These are phyloP conservation scores for Herpetomonas muscarum DNA, from an alignment of 208 protist genomes.

Conservation along the genomic window DNA sequence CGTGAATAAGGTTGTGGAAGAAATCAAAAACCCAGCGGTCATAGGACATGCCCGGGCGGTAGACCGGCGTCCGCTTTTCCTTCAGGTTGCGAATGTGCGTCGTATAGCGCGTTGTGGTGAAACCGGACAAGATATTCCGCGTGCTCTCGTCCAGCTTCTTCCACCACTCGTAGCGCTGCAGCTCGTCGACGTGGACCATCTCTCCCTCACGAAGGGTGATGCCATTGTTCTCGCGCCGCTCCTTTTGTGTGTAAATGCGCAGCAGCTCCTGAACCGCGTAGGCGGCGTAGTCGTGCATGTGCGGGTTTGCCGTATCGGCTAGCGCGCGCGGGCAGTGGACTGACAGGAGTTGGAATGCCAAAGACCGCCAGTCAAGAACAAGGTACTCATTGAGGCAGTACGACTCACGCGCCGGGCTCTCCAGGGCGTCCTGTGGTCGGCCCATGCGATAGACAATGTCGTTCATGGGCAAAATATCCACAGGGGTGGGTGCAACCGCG, in stretches of 20 bases:
- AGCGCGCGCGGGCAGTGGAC: constrained; percentile 72
- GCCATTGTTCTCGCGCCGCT: constrained; percentile 33
- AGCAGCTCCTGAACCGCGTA: constrained; percentile 85
- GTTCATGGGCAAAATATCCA: background rate
- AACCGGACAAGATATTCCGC: constrained; percentile 62
- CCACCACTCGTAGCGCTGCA: constrained; percentile 82
- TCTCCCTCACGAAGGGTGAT: constrained; percentile 39
- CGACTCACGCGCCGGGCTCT: background rate
- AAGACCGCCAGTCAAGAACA: constrained; percentile 61
- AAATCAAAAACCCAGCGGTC: constrained; percentile 60
- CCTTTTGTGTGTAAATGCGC: constrained; percentile 51
- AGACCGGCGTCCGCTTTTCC: constrained; percentile 52
- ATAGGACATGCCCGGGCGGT: constrained; percentile 46
- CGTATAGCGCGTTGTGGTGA: constrained; percentile 69
- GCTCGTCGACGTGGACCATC: constrained; percentile 57
- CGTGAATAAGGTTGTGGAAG: constrained; percentile 57
- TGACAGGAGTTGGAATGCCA: constrained; percentile 57
- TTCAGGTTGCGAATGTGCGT: constrained; percentile 39
- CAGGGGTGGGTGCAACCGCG: constrained; percentile 27
- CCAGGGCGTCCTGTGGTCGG: background rate
- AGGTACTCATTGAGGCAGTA: constrained; percentile 29
- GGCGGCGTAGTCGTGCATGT: constrained; percentile 79
- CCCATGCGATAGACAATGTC: background rate
- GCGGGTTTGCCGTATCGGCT: constrained; percentile 64
- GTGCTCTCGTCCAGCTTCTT: constrained; percentile 34